Evolutionary conservation across 768 basidiomycete genomes (phyloP), one percentile per base, ranked within the genome.

Genomic region (Agaricus blazei): DNA sequence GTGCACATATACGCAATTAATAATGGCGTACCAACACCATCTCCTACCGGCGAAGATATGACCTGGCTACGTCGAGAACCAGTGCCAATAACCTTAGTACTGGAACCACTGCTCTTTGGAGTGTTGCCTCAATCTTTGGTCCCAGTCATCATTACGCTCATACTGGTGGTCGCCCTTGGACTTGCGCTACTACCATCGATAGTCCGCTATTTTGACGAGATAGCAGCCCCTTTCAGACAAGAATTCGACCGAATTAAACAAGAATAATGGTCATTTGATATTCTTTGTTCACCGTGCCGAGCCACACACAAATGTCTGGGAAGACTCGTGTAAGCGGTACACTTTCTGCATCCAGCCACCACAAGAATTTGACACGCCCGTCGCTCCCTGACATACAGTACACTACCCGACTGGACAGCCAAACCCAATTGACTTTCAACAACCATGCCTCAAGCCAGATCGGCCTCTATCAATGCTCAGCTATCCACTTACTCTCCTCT

Each of bases 91-190:
- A 65, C 75, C 53, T 60, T 88, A 14, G 66, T 72, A 19, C 63
- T 88, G 43, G 87, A 89, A 61, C 87, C 83, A 27, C 66, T 83
- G 1, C 74, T 79, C 52, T 62, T 82, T n/a, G 83, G 82, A 14
- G 66, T 84, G 24, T 64, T 89, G 28, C 87, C 87, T 8, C 72
- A 73, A 15, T 78, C 83, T 0, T 64, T 85, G n/a, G 49, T 72
- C 8, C 74, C 76, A 1, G 67, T 70, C 2, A 54, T 73, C 28
- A 38, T 58, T 11, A 62, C 66, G 37, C 62, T 78, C n/a, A 28
- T 71, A n/a, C 48, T 62, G 11, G 68, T 64, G 7, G 58, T 65
- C 23, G 42, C 15, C 1, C 8, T 43, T 3, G 15, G 19, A 27
- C 28, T 55, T 24, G 34, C 15, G 5, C 12, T 55, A 9, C 7